These are phyloP conservation scores for Leersia perrieri DNA, from an alignment of 176 grass and related monocot genomes.

Conservation along the genomic window DNA sequence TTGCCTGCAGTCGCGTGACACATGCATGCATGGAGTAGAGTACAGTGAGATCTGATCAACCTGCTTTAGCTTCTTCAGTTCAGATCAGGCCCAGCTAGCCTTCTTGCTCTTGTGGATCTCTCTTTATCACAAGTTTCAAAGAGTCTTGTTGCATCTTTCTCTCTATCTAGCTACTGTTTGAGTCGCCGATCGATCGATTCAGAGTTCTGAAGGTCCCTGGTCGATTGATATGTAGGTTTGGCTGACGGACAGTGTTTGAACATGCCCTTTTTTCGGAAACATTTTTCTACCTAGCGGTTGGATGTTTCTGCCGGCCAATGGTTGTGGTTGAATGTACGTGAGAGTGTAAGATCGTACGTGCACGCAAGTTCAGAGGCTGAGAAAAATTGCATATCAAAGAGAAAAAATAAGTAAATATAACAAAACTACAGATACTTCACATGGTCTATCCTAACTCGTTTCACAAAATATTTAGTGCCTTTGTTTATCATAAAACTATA, in stretches of 20 bases:
- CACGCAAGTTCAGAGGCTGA: neutral
- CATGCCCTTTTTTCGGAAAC: neutral
- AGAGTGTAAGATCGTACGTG: neutral
- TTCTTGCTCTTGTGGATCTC: neutral
- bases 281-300: neutral
- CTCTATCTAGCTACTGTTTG: neutral
- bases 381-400: neutral
- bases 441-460: no score
- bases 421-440: no score
- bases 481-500: no score
- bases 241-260: neutral
- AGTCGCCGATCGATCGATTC: conserved; percentile 16
- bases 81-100: neutral
- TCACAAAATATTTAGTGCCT: no score
- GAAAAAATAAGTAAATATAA: no score
- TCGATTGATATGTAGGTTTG: neutral
- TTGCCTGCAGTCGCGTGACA: neutral
- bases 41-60: neutral
- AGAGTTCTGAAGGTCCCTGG: neutral
- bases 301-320: neutral
- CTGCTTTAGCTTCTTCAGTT: neutral
- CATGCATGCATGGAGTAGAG: neutral
- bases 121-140: conserved; percentile 7
- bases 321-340: neutral
- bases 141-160: neutral